Percentiles rank a stretch among this genome's conserved stretches.
These are phyloP conservation scores for Sporothrix variecibatus DNA, from an alignment of 2,329 filamentous ascomycete species.

Conservation along the genomic window DNA sequence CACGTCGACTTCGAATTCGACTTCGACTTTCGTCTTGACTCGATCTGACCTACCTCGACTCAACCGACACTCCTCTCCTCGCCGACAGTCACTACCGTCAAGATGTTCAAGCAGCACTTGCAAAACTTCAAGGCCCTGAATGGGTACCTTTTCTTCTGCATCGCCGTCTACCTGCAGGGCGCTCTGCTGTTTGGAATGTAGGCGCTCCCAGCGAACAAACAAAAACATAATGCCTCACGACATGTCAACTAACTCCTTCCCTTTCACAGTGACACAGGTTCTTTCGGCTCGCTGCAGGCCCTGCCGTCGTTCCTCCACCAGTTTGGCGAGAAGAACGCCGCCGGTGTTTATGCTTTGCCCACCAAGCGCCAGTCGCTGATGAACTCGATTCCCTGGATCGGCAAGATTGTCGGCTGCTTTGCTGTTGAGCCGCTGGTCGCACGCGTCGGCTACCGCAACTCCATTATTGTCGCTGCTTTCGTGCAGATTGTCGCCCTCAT, in stretches of 20 bases:
- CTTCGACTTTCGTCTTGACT: background rate
- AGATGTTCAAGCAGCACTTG: background rate
- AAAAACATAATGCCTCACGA: no score
- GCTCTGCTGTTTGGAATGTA: conserved; percentile 17
- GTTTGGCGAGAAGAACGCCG: conserved; percentile 22
- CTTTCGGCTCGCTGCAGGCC: conserved; percentile 27
- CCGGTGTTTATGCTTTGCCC: conserved; percentile 16
- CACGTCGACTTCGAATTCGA: background rate
- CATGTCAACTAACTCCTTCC: no score
- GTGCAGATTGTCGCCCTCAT: conserved; percentile 28
- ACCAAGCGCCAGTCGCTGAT: conserved; percentile 25
- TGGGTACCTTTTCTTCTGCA: conserved; percentile 12
- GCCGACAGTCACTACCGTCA: background rate
- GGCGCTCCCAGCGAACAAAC: no score
- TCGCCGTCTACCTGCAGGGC: conserved; percentile 13
- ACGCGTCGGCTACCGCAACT: conserved; percentile 27
- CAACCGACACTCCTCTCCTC: background rate
- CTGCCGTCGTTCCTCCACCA: conserved; percentile 25
- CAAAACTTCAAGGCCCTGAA: conserved; percentile 11
- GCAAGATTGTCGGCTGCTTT: conserved; percentile 25
- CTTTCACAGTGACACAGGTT: conserved; percentile 24
- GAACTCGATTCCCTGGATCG: conserved; percentile 29
- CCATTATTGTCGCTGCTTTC: conserved; percentile 15
- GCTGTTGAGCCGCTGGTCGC: conserved; percentile 23
- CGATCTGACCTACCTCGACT: background rate